Percentiles rank a stretch among this genome's conserved stretches.
phyloP scores from a whole-genome alignment of 768 basidiomycete genomes.

The Boletus eberwhitei region DNA sequence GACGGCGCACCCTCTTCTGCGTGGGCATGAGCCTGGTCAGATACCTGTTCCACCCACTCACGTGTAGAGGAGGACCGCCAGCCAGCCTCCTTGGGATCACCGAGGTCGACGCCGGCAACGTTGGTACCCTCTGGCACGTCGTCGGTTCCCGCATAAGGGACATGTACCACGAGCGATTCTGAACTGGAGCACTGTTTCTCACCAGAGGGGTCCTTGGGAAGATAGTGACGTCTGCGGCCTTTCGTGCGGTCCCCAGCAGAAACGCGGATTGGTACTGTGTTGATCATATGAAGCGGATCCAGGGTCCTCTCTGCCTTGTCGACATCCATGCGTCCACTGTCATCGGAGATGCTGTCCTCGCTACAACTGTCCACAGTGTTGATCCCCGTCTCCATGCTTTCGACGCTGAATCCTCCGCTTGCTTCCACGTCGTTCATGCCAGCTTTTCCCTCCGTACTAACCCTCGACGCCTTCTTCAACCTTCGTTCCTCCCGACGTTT shows the following conservation, averaged over 20 bases:
- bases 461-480: slow-evolving; percentile 1
- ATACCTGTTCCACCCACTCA: slow-evolving; percentile 46
- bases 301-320: background rate
- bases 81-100: slow-evolving; percentile 19
- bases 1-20: slow-evolving; percentile 4
- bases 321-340: slow-evolving; percentile 19
- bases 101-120: slow-evolving; percentile 11
- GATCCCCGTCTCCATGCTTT: slow-evolving; percentile 7
- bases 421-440: slow-evolving; percentile 2
- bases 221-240: slow-evolving; percentile 10
- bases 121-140: slow-evolving; percentile 19
- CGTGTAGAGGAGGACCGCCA: slow-evolving; percentile 34
- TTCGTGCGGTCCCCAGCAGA: slow-evolving; percentile 29
- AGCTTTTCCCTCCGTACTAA: background rate
- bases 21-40: slow-evolving; percentile 28
- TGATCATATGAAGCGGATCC: slow-evolving; percentile 8
- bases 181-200: slow-evolving; percentile 15
- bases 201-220: background rate
- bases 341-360: slow-evolving; percentile 1
- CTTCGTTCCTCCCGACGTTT: slow-evolving; percentile 28
- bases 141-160: slow-evolving; percentile 20
- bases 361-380: background rate
- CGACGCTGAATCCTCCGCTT: slow-evolving; percentile 3
- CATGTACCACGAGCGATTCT: slow-evolving; percentile 30
- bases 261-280: slow-evolving; percentile 27